Percentiles rank a stretch among this genome's conserved stretches.
Evolutionary conservation across 1,284 basidiomycete species (phyloP).

Genomic region (Phaffia rhodozyma): DNA sequence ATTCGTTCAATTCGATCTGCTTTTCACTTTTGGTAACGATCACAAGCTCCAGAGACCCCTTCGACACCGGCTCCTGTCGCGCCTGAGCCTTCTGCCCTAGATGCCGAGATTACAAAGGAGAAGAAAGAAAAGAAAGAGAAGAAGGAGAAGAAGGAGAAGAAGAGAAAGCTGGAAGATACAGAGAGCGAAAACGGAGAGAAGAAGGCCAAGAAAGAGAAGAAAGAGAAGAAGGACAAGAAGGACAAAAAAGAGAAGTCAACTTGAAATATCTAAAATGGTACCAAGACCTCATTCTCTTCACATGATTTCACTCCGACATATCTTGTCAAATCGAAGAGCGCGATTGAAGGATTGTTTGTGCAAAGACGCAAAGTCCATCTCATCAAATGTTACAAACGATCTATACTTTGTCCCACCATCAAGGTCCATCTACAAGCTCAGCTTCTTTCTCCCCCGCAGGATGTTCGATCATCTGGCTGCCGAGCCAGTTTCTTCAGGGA

Average conservation of each 20-base stretch:
- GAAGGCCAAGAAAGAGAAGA: conserved; percentile 24
- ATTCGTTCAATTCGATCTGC: too few species aligned
- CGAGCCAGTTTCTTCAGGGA: conserved; percentile 4
- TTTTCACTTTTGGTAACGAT: too few species aligned
- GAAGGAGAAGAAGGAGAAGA: conserved; percentile 15
- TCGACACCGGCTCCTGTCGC: too few species aligned
- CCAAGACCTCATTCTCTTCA: background rate
- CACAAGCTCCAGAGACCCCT: too few species aligned
- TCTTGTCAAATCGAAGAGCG: background rate
- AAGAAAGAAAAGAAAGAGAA: conserved; percentile 23
- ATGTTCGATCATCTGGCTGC: background rate
- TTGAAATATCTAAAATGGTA: background rate
- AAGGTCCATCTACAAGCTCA: too few species aligned
- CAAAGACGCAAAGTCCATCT: too few species aligned
- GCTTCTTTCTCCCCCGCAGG: background rate
- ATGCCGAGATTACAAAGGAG: conserved; percentile 27
- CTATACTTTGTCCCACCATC: too few species aligned
- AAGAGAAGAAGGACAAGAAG: conserved; percentile 21
- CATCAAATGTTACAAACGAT: too few species aligned
- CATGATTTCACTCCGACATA: background rate
- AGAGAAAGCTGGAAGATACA: background rate
- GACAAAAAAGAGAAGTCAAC: background rate
- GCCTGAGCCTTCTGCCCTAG: background rate
- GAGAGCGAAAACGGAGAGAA: conserved; percentile 9
- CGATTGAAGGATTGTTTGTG: background rate